These are phyloP conservation scores for Pythium folliculosum DNA, from an alignment of 352 stramenopile genomes.

Conservation along the genomic window DNA sequence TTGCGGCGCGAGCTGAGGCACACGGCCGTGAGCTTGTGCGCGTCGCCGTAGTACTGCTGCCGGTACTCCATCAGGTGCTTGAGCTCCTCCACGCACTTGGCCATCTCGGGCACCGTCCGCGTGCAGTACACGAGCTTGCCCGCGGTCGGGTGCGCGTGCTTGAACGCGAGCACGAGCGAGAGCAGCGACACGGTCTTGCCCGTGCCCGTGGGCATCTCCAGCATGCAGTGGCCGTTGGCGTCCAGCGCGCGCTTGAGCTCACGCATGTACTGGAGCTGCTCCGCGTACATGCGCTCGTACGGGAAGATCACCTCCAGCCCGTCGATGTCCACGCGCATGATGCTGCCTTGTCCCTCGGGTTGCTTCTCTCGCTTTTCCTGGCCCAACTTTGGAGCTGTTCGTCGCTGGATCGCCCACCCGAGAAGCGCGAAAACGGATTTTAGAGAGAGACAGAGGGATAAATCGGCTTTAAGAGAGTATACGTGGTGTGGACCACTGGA, in stretches of 20 bases:
- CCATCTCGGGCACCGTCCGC: conserved; percentile 99
- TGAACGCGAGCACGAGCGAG: conserved; percentile 94
- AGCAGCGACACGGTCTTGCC: conserved; percentile 98
- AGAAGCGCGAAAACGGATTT: no score
- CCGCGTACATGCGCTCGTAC: conserved; percentile 97
- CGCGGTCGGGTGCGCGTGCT: conserved; percentile 92
- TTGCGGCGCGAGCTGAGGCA: conserved; percentile 94
- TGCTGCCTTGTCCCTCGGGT: conserved; percentile 1
- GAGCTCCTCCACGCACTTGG: conserved; percentile 98
- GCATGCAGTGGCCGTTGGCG: conserved; percentile 94
- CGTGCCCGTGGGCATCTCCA: conserved; percentile 99
- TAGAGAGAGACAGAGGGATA: no score
- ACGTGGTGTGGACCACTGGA: no score
- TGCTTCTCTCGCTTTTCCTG: no score
- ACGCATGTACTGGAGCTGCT: conserved; percentile 99
- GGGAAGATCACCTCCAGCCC: conserved; percentile 98
- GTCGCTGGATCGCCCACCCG: no score
- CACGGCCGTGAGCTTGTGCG: conserved; percentile 78
- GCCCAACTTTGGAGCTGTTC: no score
- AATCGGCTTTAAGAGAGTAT: no score
- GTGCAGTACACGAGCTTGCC: conserved; percentile 99
- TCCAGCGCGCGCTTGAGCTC: conserved; percentile 98
- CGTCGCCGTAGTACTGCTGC: conserved; percentile 57
- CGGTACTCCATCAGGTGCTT: conserved; percentile 93
- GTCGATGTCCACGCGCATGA: conserved; percentile 95